Evolutionary conservation across 768 basidiomycete species (phyloP), one percentile per base, ranked within the genome.

Genomic region (Boletus eberwhitei): DNA sequence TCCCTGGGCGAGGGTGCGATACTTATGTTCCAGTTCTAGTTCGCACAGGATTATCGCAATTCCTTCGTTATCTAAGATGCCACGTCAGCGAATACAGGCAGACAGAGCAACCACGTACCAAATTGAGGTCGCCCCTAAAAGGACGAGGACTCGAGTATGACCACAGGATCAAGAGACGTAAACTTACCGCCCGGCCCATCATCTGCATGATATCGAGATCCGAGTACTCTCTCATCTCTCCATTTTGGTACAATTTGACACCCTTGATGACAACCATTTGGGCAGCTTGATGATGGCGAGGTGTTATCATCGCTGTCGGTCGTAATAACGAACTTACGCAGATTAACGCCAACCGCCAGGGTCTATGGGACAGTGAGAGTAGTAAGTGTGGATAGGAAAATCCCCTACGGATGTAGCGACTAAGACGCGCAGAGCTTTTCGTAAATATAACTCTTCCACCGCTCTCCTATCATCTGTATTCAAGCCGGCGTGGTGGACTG

Each of bases 191-290:
- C 44, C 97, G 83, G 8, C 96, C 97, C 54, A 98, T 82, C 96
- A 98, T 98, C 70, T 97, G 95, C 79, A 91, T 85, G 29, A 98
- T 79, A 62, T 98, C 97, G 6, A 97, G 78, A 66, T 97, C 95
- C 0, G 88, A 87, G 69, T 97, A 97, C 62, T 98, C 94, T 34
- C 79, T 76, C 44, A 83, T 82, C 16, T 74, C 75, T 42, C 79
- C 82, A 48, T 87, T 87, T 58, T 86, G 82, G 67, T 85, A 99
- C 4, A 82, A 76, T 61, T 85, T 85, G 22, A 96, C 94, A 4
- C 95, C 96, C 63, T 92, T 93, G 62, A 99, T 88, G 56, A 98
- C 82, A 46, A 96, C 96, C 59, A 89, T 89, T 63, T 96, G 91
- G 1, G 95, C 94, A 44, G 96, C 91, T 93, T 57, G 3, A 57